Conservation (phyloP, 2,329 filamentous ascomycete genomes). For the Cordyceps javanica region DNA sequence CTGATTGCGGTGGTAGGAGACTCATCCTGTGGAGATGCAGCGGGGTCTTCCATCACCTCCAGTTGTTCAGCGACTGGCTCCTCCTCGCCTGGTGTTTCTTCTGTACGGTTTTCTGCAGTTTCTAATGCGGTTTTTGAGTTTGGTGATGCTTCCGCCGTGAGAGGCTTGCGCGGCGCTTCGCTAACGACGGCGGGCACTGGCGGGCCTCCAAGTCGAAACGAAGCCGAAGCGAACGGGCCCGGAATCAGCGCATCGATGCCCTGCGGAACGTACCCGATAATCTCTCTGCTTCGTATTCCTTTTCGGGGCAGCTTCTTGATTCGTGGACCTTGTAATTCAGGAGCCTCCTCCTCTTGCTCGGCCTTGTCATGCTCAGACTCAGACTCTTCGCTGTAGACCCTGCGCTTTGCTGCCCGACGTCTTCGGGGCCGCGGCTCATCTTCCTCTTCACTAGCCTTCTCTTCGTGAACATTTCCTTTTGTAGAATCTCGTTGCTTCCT, state of each 20-base stretch:
- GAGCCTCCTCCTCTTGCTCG: background rate
- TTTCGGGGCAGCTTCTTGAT: conserved; percentile 35
- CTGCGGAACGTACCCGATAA: conserved; percentile 34
- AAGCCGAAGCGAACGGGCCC: conserved; percentile 16
- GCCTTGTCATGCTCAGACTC: conserved; percentile 2
- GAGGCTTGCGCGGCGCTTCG: background rate
- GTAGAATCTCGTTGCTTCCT: background rate
- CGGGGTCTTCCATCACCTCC: no score
- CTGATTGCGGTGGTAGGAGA: background rate
- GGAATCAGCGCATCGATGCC: conserved; percentile 14
- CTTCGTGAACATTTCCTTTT: background rate
- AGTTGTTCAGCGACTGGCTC: background rate
- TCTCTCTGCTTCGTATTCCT: conserved; percentile 40
- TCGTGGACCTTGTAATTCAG: conserved; percentile 23
- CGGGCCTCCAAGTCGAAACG: conserved; percentile 10
- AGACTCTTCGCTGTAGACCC: background rate
- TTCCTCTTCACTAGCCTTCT: background rate
- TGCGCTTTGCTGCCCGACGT: background rate
- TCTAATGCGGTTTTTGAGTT: background rate
- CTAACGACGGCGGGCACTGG: background rate
- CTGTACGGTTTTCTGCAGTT: background rate
- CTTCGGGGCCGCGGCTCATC: background rate
- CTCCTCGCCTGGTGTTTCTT: background rate
- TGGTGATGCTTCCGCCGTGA: background rate
- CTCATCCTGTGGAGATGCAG: no score